Percentiles rank a stretch among this genome's conserved stretches.
Conservation (phyloP, 202 grass and related monocot species). For the Eragrostis tef region DNA sequence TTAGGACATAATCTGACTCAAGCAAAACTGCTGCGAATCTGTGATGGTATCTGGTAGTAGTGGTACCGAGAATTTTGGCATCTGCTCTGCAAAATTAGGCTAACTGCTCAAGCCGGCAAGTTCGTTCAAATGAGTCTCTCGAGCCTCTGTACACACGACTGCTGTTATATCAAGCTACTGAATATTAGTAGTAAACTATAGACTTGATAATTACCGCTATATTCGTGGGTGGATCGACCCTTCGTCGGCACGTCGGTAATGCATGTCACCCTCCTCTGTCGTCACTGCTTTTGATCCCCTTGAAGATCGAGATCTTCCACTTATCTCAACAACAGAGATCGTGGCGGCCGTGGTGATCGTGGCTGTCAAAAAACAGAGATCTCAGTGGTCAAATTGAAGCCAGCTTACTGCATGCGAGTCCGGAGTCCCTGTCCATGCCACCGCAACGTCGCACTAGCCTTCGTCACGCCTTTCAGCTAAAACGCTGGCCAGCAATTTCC, state of each 20-base stretch:
- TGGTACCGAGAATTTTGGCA: background rate
- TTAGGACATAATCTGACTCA: slow-evolving; percentile 25
- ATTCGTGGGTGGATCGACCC: background rate
- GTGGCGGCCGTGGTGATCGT: background rate
- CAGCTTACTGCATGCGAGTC: background rate
- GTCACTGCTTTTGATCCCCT: slow-evolving; percentile 30
- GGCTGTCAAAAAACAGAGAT: slow-evolving; percentile 28
- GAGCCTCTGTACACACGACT: background rate
- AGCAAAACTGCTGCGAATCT: background rate
- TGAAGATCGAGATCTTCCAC: slow-evolving; percentile 33
- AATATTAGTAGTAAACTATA: background rate
- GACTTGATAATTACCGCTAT: background rate
- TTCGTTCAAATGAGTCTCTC: background rate
- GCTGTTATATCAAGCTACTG: background rate
- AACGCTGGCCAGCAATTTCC: no score
- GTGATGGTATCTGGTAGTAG: background rate
- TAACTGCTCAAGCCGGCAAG: background rate
- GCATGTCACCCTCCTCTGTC: slow-evolving; percentile 39
- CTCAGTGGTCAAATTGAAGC: background rate
- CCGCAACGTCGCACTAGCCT: no score
- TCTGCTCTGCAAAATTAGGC: background rate
- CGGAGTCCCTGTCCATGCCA: slow-evolving; percentile 37
- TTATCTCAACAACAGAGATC: background rate
- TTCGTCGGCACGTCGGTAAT: slow-evolving; percentile 41
- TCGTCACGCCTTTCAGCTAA: no score